Percentiles rank a stretch among this genome's conserved stretches.
phyloP scores from a whole-genome alignment of 805 yeast species.

The Yamadazyma takamatsuzukensis region DNA sequence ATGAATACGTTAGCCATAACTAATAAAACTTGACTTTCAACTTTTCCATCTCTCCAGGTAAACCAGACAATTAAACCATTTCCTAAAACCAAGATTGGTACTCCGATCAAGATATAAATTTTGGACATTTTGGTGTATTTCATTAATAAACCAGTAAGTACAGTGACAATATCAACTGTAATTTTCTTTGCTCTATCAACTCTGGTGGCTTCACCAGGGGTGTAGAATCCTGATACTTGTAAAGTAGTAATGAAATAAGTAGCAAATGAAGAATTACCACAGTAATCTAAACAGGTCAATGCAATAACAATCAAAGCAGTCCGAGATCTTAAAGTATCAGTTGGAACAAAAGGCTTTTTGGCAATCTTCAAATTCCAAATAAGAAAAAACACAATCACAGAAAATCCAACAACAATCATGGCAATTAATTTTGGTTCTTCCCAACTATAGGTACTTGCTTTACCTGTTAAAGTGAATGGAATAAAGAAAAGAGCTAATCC shows the following conservation, averaged over 20 bases:
- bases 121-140: conserved; percentile 34
- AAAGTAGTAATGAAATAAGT: conserved; percentile 22
- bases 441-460: conserved; percentile 28
- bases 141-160: conserved; percentile 29
- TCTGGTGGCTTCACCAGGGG: conserved; percentile 30
- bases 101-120: conserved; percentile 27
- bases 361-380: conserved; percentile 34
- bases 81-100: conserved; percentile 27
- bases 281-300: conserved; percentile 14
- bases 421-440: conserved; percentile 37
- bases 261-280: conserved; percentile 5
- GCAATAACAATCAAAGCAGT: conserved; percentile 28
- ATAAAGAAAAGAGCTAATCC: conserved; percentile 33
- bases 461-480: conserved; percentile 32
- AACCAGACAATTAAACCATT: conserved; percentile 18
- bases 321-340: conserved; percentile 30
- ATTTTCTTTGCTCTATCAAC: conserved; percentile 26
- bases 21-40: conserved; percentile 19
- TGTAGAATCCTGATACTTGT: conserved; percentile 24
- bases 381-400: conserved; percentile 26
- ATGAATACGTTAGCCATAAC: conserved; percentile 32
- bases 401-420: conserved; percentile 38
- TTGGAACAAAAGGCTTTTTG: conserved; percentile 34
- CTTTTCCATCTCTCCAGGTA: conserved; percentile 11
- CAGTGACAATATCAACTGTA: conserved; percentile 24